Percentiles rank a stretch among this genome's conserved stretches.
phyloP scores from a whole-genome alignment of 2,329 filamentous ascomycete genomes.

The Apiospora phragmitis region DNA sequence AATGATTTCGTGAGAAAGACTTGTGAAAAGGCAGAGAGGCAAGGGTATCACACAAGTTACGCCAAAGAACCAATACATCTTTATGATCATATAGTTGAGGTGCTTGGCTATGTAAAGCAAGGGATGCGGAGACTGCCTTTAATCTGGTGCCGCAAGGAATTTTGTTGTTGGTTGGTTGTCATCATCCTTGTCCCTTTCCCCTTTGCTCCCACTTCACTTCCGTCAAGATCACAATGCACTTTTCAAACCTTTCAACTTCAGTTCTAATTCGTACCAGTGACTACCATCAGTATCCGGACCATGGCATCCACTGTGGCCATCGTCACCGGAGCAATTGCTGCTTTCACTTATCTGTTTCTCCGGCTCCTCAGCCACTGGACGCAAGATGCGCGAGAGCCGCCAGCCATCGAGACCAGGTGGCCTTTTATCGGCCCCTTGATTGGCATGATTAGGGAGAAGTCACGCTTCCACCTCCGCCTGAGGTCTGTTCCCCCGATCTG shows the following conservation, averaged over 20 bases:
- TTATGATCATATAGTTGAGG: no score
- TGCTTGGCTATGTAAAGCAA: no score
- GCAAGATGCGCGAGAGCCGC: constrained; percentile 26
- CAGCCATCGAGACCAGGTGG: constrained; percentile 20
- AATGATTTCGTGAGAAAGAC: no score
- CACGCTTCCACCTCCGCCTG: constrained; percentile 16
- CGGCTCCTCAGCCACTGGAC: constrained; percentile 23
- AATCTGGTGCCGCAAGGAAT: not conserved
- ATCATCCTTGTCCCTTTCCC: not conserved
- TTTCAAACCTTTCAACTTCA: not conserved
- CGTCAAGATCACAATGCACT: not conserved
- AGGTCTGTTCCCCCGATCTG: constrained; percentile 14
- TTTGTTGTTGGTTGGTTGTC: not conserved
- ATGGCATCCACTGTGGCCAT: not conserved
- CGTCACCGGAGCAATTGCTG: not conserved
- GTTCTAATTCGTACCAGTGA: not conserved
- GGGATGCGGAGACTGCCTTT: no score
- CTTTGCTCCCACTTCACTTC: not conserved
- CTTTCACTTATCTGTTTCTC: constrained; percentile 16
- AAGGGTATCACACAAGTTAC: no score
- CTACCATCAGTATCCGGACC: not conserved
- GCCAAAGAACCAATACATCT: no score
- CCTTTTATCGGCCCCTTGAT: constrained; percentile 27
- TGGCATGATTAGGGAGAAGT: constrained; percentile 23
- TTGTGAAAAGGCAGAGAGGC: no score